Conservation (phyloP, 192 early-diverging fungal species). For the Piromyces sp. region DNA sequence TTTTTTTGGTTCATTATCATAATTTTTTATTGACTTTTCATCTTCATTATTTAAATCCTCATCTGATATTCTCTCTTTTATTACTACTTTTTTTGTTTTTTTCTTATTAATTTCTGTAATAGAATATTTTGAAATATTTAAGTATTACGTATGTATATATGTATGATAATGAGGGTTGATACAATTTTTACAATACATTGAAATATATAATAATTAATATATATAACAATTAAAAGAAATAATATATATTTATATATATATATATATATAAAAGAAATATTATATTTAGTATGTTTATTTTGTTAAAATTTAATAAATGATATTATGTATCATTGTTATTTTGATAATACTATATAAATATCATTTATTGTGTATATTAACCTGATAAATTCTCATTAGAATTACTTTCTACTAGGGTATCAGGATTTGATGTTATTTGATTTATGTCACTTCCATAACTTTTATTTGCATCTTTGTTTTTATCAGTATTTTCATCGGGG, state of each 20-base stretch:
- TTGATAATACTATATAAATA: too few relatives aligned
- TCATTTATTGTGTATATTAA: not conserved
- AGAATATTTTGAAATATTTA: too few relatives aligned
- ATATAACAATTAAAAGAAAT: too few relatives aligned
- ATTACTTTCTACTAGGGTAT: not conserved
- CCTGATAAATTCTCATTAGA: not conserved
- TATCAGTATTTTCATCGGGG: not conserved
- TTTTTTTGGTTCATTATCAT: not conserved
- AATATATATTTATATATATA: too few relatives aligned
- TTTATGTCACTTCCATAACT: not conserved
- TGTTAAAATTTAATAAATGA: not conserved
- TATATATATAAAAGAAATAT: too few relatives aligned
- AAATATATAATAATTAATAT: too few relatives aligned
- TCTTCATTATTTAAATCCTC: not conserved
- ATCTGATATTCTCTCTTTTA: not conserved
- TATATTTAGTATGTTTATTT: too few relatives aligned
- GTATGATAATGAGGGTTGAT: too few relatives aligned
- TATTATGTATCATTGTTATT: not conserved
- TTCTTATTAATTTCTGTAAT: not conserved
- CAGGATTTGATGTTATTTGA: not conserved
- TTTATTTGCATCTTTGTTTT: not conserved
- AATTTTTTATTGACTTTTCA: not conserved
- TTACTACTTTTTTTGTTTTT: not conserved
- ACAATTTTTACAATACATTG: too few relatives aligned
- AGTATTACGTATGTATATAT: too few relatives aligned